Conservation (phyloP, 805 yeast genomes). For the Candida coleopterorum region DNA sequence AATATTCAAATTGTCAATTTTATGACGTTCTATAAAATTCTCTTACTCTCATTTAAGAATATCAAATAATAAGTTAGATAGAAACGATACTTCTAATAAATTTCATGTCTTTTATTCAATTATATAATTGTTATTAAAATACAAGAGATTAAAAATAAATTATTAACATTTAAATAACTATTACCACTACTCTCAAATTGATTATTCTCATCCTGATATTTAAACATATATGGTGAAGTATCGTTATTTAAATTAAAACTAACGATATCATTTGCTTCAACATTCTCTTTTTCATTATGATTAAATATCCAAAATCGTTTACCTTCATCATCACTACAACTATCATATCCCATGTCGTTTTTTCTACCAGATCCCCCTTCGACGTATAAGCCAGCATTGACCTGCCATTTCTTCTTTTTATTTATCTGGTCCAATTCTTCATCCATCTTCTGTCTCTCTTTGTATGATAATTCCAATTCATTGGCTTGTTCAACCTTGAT, state of each 20-base stretch:
- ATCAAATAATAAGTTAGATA: too few species aligned
- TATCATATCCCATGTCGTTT: background rate
- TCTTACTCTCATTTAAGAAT: too few species aligned
- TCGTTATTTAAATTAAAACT: background rate
- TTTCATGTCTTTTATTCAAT: too few species aligned
- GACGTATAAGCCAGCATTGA: conserved; percentile 6
- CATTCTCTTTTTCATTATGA: background rate
- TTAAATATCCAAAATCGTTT: conserved; percentile 3
- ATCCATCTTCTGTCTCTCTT: background rate
- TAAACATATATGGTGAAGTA: conserved; percentile 1
- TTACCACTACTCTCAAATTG: background rate
- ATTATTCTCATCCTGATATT: background rate
- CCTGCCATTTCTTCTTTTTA: conserved; percentile 4
- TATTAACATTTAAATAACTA: too few species aligned
- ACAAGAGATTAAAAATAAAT: too few species aligned
- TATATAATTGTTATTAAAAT: too few species aligned
- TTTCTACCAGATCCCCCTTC: background rate
- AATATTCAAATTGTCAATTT: too few species aligned
- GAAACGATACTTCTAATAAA: too few species aligned
- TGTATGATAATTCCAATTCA: background rate
- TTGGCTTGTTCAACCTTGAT: background rate
- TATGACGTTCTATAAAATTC: too few species aligned
- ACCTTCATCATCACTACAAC: conserved; percentile 3
- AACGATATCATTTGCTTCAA: background rate
- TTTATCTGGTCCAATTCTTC: conserved; percentile 1